A percentile compares a stretch with the other conserved stretches of the same genome.
phyloP scores from a whole-genome alignment of 345 rosid species.

The Aquilaria malaccensis region DNA sequence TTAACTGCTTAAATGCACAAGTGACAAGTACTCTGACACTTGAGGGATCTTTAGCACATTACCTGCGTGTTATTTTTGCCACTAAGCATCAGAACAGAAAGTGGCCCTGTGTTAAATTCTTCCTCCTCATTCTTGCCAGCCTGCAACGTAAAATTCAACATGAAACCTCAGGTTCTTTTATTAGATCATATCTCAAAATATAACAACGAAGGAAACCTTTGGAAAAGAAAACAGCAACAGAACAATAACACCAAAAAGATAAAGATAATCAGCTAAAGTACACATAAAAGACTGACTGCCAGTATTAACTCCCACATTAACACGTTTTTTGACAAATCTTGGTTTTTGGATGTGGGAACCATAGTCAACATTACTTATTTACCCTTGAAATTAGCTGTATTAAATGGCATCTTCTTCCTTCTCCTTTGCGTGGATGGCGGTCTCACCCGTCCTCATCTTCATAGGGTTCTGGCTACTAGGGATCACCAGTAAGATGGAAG shows the following conservation, averaged over 20 bases:
- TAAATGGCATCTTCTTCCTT: no score
- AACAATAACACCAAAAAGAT: not conserved
- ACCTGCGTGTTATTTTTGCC: slow-evolving; percentile 97
- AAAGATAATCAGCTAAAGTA: no score
- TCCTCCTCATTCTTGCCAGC: slow-evolving; percentile 78
- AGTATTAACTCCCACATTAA: no score
- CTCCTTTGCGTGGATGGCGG: no score
- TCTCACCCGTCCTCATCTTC: no score
- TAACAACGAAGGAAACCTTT: not conserved
- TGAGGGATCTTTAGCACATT: not conserved
- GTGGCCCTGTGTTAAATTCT: slow-evolving; percentile 93
- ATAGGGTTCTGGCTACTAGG: no score
- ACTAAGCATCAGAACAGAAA: slow-evolving; percentile 97
- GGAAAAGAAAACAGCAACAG: not conserved
- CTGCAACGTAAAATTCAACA: slow-evolving; percentile 14
- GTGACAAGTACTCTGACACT: not conserved
- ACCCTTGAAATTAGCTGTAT: no score
- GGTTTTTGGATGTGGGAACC: no score
- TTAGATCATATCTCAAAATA: not conserved
- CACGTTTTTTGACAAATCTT: no score
- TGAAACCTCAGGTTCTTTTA: not conserved
- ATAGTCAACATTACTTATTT: no score
- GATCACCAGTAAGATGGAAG: no score
- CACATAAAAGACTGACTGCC: no score
- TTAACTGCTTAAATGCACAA: not conserved